Conservation (phyloP, 164 flowering plant genomes). For the Magnolia sinica region DNA sequence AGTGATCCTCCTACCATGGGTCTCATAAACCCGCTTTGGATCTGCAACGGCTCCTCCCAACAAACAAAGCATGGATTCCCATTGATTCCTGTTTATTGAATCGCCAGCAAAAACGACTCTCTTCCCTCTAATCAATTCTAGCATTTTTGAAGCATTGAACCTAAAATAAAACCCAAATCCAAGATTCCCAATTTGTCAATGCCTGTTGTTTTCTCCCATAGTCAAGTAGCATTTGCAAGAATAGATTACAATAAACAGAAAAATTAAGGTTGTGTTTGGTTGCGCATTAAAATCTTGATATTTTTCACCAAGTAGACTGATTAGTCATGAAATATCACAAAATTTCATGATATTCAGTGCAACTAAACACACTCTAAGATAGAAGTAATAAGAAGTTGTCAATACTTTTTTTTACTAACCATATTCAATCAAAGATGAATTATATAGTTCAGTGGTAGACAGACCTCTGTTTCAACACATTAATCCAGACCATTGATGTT, state of each 20-base stretch:
- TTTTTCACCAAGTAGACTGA: too few relatives aligned
- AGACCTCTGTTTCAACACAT: too few relatives aligned
- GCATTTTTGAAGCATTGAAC: conserved; percentile 76
- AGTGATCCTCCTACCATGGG: conserved; percentile 71
- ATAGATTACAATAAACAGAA: too few relatives aligned
- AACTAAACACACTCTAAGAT: too few relatives aligned
- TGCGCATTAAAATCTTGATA: too few relatives aligned
- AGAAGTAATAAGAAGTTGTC: background rate
- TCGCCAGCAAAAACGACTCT: conserved; percentile 93
- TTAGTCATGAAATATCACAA: too few relatives aligned
- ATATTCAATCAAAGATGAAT: background rate
- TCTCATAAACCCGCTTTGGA: conserved; percentile 77
- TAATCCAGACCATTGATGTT: background rate
- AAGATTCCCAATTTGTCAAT: background rate
- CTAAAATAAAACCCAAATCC: conserved; percentile 24
- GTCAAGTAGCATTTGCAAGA: too few relatives aligned
- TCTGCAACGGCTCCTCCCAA: conserved; percentile 67
- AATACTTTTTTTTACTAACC: background rate
- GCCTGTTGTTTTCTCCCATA: background rate
- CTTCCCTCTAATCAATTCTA: conserved; percentile 82
- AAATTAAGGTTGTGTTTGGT: too few relatives aligned
- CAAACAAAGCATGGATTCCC: conserved; percentile 98
- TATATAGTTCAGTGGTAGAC: background rate
- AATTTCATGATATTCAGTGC: too few relatives aligned
- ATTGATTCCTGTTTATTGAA: conserved; percentile 94